Conservation (phyloP, 441 rosid species). For the Populus hybrid region DNA sequence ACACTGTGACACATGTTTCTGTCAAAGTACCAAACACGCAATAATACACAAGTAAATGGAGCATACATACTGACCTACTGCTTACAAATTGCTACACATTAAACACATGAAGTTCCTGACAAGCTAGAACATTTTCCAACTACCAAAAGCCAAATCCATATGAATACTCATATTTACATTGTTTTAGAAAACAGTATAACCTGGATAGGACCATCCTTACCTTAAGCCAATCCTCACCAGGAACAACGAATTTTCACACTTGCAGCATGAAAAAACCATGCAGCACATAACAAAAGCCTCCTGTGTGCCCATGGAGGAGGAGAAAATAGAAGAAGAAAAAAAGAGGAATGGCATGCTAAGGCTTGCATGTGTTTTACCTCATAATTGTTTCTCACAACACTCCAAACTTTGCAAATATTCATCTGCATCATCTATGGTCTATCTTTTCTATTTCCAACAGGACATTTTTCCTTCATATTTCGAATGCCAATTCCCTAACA, state of each 20-base stretch:
- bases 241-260: neutral
- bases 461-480: neutral
- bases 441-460: neutral
- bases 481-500: neutral
- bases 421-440: neutral
- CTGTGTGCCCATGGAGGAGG: neutral
- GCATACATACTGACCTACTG: neutral
- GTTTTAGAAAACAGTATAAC: neutral
- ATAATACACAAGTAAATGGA: neutral
- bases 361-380: neutral
- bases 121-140: neutral
- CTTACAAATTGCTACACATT: neutral
- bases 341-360: neutral
- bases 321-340: too few species aligned
- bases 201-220: neutral
- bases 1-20: neutral
- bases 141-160: neutral
- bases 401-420: neutral
- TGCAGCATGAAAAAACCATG: neutral
- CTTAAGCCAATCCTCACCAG: neutral
- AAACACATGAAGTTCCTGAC: neutral
- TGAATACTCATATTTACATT: neutral
- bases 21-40: neutral
- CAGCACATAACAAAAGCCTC: neutral
- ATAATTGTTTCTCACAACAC: neutral